Base-by-base conservation (phyloP, 2,329 filamentous ascomycete genomes). In the Ceratocystis huliohia region DNA sequence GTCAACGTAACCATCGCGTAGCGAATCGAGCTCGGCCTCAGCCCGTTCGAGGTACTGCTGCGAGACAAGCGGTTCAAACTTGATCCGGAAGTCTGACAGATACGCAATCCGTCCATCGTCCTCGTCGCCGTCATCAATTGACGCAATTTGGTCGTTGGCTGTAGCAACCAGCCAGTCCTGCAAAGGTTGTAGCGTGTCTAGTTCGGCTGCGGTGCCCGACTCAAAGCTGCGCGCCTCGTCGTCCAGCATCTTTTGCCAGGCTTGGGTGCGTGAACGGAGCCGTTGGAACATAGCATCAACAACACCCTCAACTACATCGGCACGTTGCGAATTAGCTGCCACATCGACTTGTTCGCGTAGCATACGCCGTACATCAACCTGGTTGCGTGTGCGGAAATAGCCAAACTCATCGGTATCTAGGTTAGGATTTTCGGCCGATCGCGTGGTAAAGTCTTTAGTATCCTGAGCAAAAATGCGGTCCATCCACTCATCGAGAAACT, bases 111-210 rank as follows among this genome's bases (percentile, higher is more conserved):
- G 85, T 68, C 84, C 84, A 65, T 86, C 84, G 48, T 83, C 82
- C 65, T 89, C 88, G 69, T 90, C 88, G 70, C 88, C 88, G 73
- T 97, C 95, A 75, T 97, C 94, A 72, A 99, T 96, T 76, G 91
- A 96, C 66, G 92, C 92, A 74, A 99, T 97, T 75, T 99, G 94
- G 77, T 99, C 94, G 77, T 99, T 99, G 71, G 95, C 94, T 67
- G 95, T 91, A 59, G 94, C 92, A 65, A 99, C 86, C 66, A 99
- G 87, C 91, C 93, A 99, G 77, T 99, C 94, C 74, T 96, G 89
- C 33, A 96, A 79, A 2, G 88, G 84, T 74, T 96, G 91, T 72
- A 88, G 86, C 17, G 85, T 82, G 65, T 88, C 84, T 7, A 85
- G 75, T 62, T 86, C 84, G 3, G 80, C 74, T 17, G 65, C 59